Conservation (phyloP, 768 basidiomycete genomes). For the Rhizopogon vulgaris region DNA sequence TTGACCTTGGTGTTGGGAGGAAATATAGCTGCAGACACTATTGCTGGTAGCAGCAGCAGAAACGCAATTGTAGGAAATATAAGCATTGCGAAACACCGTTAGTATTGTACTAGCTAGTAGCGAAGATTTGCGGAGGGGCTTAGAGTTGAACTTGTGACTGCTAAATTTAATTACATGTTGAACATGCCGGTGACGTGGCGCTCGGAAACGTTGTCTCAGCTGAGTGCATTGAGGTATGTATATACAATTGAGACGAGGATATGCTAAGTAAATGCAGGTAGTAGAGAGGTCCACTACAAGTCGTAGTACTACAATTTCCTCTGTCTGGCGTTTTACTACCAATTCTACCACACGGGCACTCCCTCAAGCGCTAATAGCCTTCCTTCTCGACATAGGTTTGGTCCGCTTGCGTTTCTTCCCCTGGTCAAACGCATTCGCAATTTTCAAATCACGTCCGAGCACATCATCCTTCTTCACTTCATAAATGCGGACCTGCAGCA, state of each 20-base stretch:
- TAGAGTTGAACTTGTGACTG: not conserved
- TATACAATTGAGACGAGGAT: not conserved
- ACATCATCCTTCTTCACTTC: constrained; percentile 91
- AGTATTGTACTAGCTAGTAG: not conserved
- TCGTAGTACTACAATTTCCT: not conserved
- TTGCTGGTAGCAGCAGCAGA: constrained; percentile 23
- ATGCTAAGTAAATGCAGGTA: not conserved
- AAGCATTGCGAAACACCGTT: constrained; percentile 13
- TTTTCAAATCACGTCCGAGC: constrained; percentile 85
- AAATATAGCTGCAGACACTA: constrained; percentile 42
- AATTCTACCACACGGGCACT: not conserved
- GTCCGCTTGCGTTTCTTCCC: constrained; percentile 88
- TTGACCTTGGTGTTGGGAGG: constrained; percentile 58
- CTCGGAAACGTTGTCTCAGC: no score
- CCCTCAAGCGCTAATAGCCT: constrained; percentile 27
- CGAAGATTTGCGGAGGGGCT: not conserved
- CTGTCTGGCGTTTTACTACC: not conserved
- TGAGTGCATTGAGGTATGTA: not conserved
- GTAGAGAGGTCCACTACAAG: not conserved
- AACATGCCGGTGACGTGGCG: not conserved
- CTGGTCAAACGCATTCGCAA: constrained; percentile 73
- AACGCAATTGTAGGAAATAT: constrained; percentile 12
- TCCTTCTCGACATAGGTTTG: constrained; percentile 61
- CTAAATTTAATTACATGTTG: not conserved
- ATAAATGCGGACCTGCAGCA: constrained; percentile 76